Conservation (phyloP, 495 filamentous ascomycete genomes). For the Penicillium lividum region DNA sequence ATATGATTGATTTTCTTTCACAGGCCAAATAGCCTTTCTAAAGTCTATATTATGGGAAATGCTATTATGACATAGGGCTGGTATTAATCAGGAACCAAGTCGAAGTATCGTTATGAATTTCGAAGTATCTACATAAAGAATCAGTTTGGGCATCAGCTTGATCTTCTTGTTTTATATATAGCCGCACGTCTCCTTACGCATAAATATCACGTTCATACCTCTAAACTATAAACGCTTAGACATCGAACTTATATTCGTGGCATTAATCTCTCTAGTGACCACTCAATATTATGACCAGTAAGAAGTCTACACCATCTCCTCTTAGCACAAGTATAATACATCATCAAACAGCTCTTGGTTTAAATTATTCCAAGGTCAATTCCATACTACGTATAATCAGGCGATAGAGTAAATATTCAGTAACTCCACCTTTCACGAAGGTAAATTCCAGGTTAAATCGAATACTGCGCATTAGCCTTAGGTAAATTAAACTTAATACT, state of each 20-base stretch:
- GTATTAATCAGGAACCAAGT: neutral
- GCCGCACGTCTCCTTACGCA: neutral
- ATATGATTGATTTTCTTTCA: neutral
- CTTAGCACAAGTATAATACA: neutral
- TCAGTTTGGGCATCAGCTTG: neutral
- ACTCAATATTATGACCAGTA: too few species aligned
- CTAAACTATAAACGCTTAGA: neutral
- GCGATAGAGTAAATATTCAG: too few species aligned
- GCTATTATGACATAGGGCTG: neutral
- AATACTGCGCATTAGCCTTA: too few species aligned
- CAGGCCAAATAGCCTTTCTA: conserved; percentile 1
- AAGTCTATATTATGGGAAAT: conserved; percentile 7
- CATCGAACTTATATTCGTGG: neutral
- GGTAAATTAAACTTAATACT: too few species aligned
- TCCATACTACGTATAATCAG: too few species aligned
- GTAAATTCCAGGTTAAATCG: too few species aligned
- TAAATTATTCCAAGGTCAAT: too few species aligned
- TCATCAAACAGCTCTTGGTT: too few species aligned
- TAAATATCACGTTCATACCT: neutral
- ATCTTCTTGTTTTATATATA: conserved; percentile 1
- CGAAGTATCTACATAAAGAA: neutral
- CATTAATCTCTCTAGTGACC: too few species aligned
- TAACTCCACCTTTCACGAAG: too few species aligned
- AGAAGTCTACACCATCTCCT: neutral
- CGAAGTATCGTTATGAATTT: neutral